Base-by-base conservation (phyloP, 2,329 filamentous ascomycete genomes). In the Cryphonectria radicalis region DNA sequence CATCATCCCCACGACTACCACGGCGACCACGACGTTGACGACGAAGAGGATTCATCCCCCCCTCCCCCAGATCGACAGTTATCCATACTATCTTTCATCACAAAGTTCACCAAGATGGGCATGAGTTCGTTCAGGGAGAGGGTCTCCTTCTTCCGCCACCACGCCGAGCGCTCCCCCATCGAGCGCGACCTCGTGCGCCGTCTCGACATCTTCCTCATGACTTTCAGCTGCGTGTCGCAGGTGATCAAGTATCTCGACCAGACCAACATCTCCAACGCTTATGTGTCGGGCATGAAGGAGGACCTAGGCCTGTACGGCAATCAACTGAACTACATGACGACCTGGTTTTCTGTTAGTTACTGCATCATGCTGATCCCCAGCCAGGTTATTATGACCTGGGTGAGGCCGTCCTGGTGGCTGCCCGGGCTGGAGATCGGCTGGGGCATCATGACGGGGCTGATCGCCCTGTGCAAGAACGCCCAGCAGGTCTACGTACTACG, bases 281-380 rank as follows among this genome's bases (percentile, higher is more conserved):
- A 82, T 59, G 80, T 82, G 11, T 80, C 79, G 0, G 81, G 81
- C 0, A 82, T 83, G 81, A 79, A 81, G 40, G 77, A 80, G 63
- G 79, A 80, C 64, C 70, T 80, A 11, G 66, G 69, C 1, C 77
- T 82, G 8, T 75, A 78, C 22, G 80, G 78, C 19, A 70, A 77
- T 63, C 74, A 77, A 72, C 64, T 69, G 10, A 72, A 72, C 13
- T 72, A 77, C 70, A 79, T 81, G 73, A 78, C 77, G 13, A 81
- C 79, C 2, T 79, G 75, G 68, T 81, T 80, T 72, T 79, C 75
- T 57, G 77, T 81, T n/a, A 77, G 76, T 7, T 81, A 81, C 65
- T 79, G 77, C 42, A 75, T 81, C 62, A 79, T 80, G 77, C 71
- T 80, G 11, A 79, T 81, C 50, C 80, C 79, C 8, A 80, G 78